Base-by-base conservation (phyloP, 2,329 filamentous ascomycete species). In the Cucurbitaria berberidis region DNA sequence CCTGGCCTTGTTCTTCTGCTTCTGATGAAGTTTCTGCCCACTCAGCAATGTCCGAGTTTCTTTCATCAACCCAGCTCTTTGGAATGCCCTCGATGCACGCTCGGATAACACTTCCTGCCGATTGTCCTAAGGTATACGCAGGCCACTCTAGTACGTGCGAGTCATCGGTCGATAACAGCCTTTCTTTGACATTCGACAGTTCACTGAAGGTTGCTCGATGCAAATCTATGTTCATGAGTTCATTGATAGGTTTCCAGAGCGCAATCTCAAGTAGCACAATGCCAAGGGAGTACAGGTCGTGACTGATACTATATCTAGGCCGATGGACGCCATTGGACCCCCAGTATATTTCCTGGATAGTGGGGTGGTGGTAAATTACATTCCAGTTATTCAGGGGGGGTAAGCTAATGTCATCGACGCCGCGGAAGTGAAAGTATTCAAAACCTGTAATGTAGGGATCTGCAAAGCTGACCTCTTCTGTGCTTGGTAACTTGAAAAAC, bases 251-350 rank as follows among this genome's bases (percentile, higher is more conserved):
- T 24, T 40, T 32, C 48, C 48, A 39, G 27, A n/a, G 24, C 9
- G 15, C 32, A 24, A 45, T 45, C n/a, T 51, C 32, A 19, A 46
- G 41, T 3, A 45, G 16, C 26, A 46, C 30, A 18, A 46, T 24
- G 24, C 44, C 44, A 18, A 46, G 21, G 18, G 30, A 36, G 21
- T 46, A 46, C 16, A 26, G 5, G 9, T 46, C 32, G 39, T 45
- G 42, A 19, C 18, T 9, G 8, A 13, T 22, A 5, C n/a, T n/a
- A 18, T 21, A 40, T 24, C 18, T 40, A 13, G 36, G 19, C 19
- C 18, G 5, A 22, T 24, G n/a, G n/a, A n/a, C n/a, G n/a, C n/a
- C n/a, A n/a, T n/a, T n/a, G n/a, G n/a, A n/a, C n/a, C n/a, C n/a
- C n/a, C n/a, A n/a, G n/a, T n/a, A n/a, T n/a, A n/a, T n/a, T n/a